These are phyloP conservation scores for Desmodesmus armatus DNA, from an alignment of 139 green algal species.

Conservation along the genomic window DNA sequence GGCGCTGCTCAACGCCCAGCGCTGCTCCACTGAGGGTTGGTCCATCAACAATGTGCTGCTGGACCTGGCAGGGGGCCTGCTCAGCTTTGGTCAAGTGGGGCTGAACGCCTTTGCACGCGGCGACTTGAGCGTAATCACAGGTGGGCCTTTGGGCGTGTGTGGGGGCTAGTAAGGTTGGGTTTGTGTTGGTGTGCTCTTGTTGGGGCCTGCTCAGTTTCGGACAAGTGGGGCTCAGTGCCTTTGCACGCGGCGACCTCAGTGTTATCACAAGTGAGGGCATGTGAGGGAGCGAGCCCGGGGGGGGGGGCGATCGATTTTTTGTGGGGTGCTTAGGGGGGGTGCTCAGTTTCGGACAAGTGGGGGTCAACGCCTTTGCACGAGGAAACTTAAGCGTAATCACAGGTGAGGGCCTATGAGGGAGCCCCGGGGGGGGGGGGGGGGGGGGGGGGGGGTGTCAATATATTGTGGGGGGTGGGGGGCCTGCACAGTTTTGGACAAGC, in stretches of 20 bases:
- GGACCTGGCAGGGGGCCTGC: conserved; percentile 68
- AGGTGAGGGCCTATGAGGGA: no score
- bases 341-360: conserved; percentile 65
- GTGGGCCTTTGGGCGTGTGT: no score
- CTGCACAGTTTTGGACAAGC: conserved; percentile 64
- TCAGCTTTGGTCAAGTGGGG: conserved; percentile 66
- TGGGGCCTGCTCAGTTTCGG: conserved; percentile 62
- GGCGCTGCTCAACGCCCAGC: conserved; percentile 58
- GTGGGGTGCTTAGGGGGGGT: no score
- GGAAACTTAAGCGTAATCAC: conserved; percentile 50
- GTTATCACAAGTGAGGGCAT: no score
- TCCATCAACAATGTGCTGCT: conserved; percentile 69
- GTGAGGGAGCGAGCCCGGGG: no score
- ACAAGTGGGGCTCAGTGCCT: conserved; percentile 67
- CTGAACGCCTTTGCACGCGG: conserved; percentile 55
- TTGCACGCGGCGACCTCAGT: conserved; percentile 49
- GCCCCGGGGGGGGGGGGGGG: no score
- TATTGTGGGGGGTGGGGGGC: no score
- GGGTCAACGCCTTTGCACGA: conserved; percentile 58
- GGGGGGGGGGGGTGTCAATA: no score
- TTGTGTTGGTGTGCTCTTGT: no score
- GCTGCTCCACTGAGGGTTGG: conserved; percentile 67
- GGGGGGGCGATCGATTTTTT: no score
- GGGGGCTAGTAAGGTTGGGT: no score
- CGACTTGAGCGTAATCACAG: conserved; percentile 51